These are phyloP conservation scores for Rauvolfia tetraphylla DNA, from an alignment of 257 asterid genomes.

Conservation along the genomic window DNA sequence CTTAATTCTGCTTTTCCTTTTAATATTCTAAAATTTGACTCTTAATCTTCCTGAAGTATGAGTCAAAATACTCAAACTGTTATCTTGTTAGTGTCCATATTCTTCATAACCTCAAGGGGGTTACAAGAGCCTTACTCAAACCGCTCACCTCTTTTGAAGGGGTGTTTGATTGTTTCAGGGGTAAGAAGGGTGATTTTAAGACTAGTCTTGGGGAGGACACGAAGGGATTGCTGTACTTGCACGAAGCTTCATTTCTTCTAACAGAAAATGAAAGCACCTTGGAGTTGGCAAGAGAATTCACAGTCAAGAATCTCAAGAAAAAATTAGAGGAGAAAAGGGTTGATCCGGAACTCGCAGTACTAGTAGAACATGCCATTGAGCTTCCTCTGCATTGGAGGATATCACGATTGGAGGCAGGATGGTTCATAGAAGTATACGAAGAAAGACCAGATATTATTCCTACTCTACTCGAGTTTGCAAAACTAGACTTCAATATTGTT, in stretches of 20 bases:
- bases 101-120: no score
- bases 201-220: not conserved
- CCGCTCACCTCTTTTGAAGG: no score
- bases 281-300: slow-evolving; percentile 27
- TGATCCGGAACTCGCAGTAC: not conserved
- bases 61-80: no score
- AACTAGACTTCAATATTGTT: slow-evolving; percentile 22
- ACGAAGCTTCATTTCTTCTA: slow-evolving; percentile 32
- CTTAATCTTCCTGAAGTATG: not conserved
- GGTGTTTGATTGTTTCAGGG: not conserved
- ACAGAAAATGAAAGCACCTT: slow-evolving; percentile 21
- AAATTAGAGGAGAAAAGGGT: not conserved
- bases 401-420: slow-evolving; percentile 18
- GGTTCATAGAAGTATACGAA: slow-evolving; percentile 19
- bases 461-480: slow-evolving; percentile 16
- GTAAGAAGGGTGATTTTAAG: not conserved
- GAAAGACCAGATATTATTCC: slow-evolving; percentile 5
- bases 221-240: slow-evolving; percentile 11
- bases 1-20: not conserved
- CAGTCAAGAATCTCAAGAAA: slow-evolving; percentile 11
- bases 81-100: no score
- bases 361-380: slow-evolving; percentile 19
- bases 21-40: no score
- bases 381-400: slow-evolving; percentile 21
- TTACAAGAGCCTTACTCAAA: no score